Base-by-base conservation (phyloP, 2,329 filamentous ascomycete species). In the Aureobasidium leucospermi region DNA sequence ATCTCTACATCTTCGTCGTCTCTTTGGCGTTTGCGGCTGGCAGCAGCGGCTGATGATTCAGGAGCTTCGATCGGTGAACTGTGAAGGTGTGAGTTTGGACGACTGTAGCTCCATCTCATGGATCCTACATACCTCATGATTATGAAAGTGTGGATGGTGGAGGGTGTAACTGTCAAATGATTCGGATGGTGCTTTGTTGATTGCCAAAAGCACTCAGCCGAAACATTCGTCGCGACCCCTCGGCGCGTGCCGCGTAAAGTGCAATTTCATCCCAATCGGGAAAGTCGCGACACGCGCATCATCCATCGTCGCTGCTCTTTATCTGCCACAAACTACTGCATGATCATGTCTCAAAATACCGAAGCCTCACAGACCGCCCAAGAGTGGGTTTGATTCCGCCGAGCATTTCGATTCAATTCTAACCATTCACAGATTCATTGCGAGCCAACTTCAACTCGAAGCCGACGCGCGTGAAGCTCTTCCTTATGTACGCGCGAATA, bases 391-490 rank as follows among this genome's bases (percentile, higher is more conserved):
- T 23, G 6, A 13, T 10, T 9, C 4, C 4, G 15, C 13, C 15
- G 13, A 2, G 4, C 1, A 11, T 15, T 16, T 7, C 5, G 9
- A 38, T 8, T 1, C 57, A 43, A 48, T 31, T 19, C 34, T 52
- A 32, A 57, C 31, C 10, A 13, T 29, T 43, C 51, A 29, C 59
- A 93, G 89, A 31, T 97, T 95, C 71, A 90, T 99, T 65, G 85
- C 90, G 67, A 86, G 85, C 59, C 94, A 99, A 71, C 86, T 96
- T 69, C 85, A 87, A 65, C 86, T 99, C 57, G 94, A 99, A 75
- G 90, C 89, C 19, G 94, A 99, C 76, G 94, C 94, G 48, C 90
- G 92, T 67, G 93, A 99, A 79, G 89, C 89, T 62, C 82, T 99
- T 6, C 94, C 94, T 65, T 99, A 96, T 71, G 90, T 95, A 77